Base-by-base conservation (phyloP, 306 rosid genomes). In the Cicer judaicum region DNA sequence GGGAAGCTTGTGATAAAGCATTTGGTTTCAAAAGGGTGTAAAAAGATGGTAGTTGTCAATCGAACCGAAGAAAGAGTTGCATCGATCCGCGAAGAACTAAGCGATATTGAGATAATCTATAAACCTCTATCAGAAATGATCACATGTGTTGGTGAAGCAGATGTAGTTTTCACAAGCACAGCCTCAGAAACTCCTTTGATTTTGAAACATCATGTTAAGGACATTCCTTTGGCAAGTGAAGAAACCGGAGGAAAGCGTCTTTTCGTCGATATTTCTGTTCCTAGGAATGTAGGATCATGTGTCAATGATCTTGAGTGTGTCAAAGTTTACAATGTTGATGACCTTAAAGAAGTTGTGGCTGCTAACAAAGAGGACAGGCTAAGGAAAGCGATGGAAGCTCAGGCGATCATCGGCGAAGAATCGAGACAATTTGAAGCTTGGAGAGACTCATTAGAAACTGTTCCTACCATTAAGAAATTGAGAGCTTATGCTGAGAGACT, bases 401-500 rank as follows among this genome's bases (percentile, higher is more conserved):
- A 95, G 80, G 86, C 84, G 13, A 90, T 95, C 44, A 95, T 95
- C 39, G 59, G 81, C 7, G 99, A 95, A 73, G 99, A 95, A 68
- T 92, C 97, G 10, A 89, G 88, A 13, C 98, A 92, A 78, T 94
- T 94, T 60, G 97, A 86, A 79, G 97, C 99, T 6, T 95, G 99
- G 99, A 90, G 97, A 83, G 99, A 95, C 78, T 95, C 98, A 4
- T 72, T 95, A 80, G 99, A 92, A 88, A 95, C 99, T 13, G 99
- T 95, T 72, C 99, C 99, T 24, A 95, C 99, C 68, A 95, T 95
- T 68, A 95, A 95, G 85, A 95, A 95, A 74, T 73, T 92, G 76
- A 90, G 99, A 83, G 97, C 96, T 15, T 92, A 95, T 82, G 99
- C 99, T 0, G 99, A 95, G 73, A 95, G 99, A 87, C 74, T 95